A percentile compares a stretch with the other conserved stretches of the same genome.
phyloP scores from a whole-genome alignment of 345 rosid genomes.

The Gossypium arboreum region DNA sequence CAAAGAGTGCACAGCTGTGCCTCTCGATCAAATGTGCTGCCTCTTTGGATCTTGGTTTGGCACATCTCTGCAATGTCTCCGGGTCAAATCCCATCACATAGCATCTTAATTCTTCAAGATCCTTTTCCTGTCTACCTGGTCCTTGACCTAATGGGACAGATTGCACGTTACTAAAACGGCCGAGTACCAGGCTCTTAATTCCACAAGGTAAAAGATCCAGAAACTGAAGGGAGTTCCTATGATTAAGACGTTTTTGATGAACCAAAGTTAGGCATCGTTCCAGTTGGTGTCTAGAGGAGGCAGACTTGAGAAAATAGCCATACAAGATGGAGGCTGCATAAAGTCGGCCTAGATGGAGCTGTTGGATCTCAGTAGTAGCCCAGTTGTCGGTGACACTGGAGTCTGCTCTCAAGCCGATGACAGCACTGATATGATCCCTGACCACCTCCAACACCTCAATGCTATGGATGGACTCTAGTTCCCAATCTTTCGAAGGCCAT shows the following conservation, averaged over 20 bases:
- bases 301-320: conserved; percentile 87
- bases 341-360: conserved; percentile 41
- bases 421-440: conserved; percentile 63
- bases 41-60: conserved; percentile 62
- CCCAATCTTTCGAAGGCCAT: conserved; percentile 90
- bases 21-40: conserved; percentile 64
- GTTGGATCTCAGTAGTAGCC: conserved; percentile 70
- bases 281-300: conserved; percentile 60
- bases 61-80: conserved; percentile 63
- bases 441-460: conserved; percentile 67
- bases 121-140: conserved; percentile 19
- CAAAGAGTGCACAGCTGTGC: conserved; percentile 72
- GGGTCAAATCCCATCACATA: conserved; percentile 69
- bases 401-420: conserved; percentile 67
- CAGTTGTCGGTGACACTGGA: conserved; percentile 78
- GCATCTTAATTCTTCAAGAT: conserved; percentile 42
- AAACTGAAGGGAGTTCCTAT: conserved; percentile 29
- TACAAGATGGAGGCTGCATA: conserved; percentile 70
- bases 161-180: conserved; percentile 19
- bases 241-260: conserved; percentile 24
- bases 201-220: conserved; percentile 30
- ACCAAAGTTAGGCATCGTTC: conserved; percentile 41
- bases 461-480: conserved; percentile 74
- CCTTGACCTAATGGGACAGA: conserved; percentile 25
- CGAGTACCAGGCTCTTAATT: conserved; percentile 41